These are phyloP conservation scores for Schwanniomyces pseudopolymorphus DNA, from an alignment of 805 yeast species.

Conservation along the genomic window DNA sequence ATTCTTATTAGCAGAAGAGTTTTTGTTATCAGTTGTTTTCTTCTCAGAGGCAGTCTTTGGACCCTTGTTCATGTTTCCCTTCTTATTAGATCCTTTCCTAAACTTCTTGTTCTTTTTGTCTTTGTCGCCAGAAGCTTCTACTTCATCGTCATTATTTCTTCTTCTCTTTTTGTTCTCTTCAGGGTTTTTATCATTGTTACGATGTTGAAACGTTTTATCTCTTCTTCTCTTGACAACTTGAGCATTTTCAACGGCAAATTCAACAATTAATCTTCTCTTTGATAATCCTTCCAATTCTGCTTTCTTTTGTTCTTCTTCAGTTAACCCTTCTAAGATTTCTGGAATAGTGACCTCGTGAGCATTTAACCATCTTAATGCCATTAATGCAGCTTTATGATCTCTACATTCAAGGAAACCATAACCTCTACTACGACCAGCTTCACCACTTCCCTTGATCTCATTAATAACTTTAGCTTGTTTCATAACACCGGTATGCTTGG, in stretches of 20 bases:
- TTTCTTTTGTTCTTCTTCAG: constrained; percentile 62
- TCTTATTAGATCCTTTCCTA: constrained; percentile 31
- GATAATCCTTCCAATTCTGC: constrained; percentile 54
- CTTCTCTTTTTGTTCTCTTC: constrained; percentile 18
- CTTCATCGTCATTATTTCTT: constrained; percentile 18
- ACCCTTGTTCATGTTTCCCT: constrained; percentile 35
- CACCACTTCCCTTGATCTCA: constrained; percentile 89
- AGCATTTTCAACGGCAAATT: constrained; percentile 95
- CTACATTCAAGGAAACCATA: constrained; percentile 93
- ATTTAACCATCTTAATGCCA: constrained; percentile 96
- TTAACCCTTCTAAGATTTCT: constrained; percentile 71
- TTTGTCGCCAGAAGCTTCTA: constrained; percentile 9
- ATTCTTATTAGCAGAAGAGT: constrained; percentile 8
- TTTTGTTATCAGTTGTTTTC: constrained; percentile 9
- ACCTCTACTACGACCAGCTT: constrained; percentile 89
- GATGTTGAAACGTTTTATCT: constrained; percentile 55
- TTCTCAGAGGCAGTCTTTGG: constrained; percentile 13
- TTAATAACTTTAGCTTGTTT: constrained; percentile 89
- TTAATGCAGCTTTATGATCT: constrained; percentile 88
- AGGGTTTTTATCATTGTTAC: constrained; percentile 19
- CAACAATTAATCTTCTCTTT: constrained; percentile 81
- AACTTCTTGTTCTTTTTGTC: constrained; percentile 19
- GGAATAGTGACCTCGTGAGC: constrained; percentile 78
- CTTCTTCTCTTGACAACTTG: constrained; percentile 88
- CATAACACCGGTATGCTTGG: constrained; percentile 85